Evolutionary conservation across 768 basidiomycete species (phyloP).

Genomic region (Mrakia gelida): DNA sequence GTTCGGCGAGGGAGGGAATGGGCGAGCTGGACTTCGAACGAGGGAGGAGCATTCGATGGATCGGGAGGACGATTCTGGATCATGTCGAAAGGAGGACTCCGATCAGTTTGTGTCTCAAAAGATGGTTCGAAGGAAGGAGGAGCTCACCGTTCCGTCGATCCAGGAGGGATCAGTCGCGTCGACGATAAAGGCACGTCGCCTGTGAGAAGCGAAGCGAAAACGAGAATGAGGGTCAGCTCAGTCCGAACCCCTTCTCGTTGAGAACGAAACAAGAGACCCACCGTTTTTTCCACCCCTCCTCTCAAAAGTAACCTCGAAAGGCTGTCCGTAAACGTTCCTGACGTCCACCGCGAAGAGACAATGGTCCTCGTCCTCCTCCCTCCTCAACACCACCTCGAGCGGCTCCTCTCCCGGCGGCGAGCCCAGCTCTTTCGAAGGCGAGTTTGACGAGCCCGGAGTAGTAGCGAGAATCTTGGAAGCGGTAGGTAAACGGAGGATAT

Average conservation of each 20-base stretch:
- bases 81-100: background rate
- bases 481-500: conserved; percentile 60
- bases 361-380: conserved; percentile 53
- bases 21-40: conserved; percentile 58
- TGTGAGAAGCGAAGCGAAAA: background rate
- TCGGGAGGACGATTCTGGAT: conserved; percentile 38
- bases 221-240: background rate
- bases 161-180: conserved; percentile 15
- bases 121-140: background rate
- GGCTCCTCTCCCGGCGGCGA: background rate
- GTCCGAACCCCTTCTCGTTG: background rate
- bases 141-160: conserved; percentile 25
- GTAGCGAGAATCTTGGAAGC: conserved; percentile 1
- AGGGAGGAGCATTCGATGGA: conserved; percentile 64
- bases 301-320: conserved; percentile 83
- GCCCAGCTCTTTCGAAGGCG: conserved; percentile 33
- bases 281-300: conserved; percentile 49
- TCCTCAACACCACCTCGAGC: conserved; percentile 45
- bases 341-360: conserved; percentile 87
- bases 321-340: conserved; percentile 83
- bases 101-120: background rate
- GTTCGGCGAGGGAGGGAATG: conserved; percentile 77
- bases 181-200: background rate
- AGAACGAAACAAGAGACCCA: conserved; percentile 48
- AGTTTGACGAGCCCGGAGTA: conserved; percentile 10